These are phyloP conservation scores for Pythium periplocum DNA, from an alignment of 352 stramenopile genomes.

Conservation along the genomic window DNA sequence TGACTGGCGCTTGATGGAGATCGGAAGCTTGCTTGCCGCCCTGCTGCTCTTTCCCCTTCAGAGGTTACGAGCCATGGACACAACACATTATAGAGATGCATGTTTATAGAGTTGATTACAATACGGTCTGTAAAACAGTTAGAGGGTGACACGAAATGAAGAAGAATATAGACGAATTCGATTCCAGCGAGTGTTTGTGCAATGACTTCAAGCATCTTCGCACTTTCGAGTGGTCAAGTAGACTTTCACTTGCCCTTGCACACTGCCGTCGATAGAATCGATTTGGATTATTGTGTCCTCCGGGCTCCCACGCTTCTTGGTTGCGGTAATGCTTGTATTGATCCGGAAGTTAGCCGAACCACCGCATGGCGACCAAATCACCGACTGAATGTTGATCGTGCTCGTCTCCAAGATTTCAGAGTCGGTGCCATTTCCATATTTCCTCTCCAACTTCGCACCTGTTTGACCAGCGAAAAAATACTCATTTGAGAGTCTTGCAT, in stretches of 20 bases:
- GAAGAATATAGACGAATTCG: no score
- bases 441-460: conserved; percentile 8
- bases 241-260: conserved; percentile 20
- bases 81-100: no score
- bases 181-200: no score
- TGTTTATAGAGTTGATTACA: no score
- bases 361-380: conserved; percentile 30
- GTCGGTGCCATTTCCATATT: conserved; percentile 11
- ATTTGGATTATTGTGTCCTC: conserved; percentile 25
- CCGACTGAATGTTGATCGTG: conserved; percentile 20
- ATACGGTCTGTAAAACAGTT: no score
- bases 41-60: no score
- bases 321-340: conserved; percentile 20
- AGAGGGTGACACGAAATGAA: no score
- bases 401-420: conserved; percentile 23
- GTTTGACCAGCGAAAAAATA: conserved; percentile 31
- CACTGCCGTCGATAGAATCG: conserved; percentile 24
- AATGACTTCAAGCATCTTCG: neutral
- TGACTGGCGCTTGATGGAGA: no score
- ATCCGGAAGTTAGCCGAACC: conserved; percentile 30
- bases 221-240: conserved; percentile 16
- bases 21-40: no score
- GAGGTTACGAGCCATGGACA: no score
- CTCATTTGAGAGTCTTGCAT: conserved; percentile 21
- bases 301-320: neutral